phyloP scores from a whole-genome alignment of 805 yeast genomes.

The Lipomyces starkeyi region DNA sequence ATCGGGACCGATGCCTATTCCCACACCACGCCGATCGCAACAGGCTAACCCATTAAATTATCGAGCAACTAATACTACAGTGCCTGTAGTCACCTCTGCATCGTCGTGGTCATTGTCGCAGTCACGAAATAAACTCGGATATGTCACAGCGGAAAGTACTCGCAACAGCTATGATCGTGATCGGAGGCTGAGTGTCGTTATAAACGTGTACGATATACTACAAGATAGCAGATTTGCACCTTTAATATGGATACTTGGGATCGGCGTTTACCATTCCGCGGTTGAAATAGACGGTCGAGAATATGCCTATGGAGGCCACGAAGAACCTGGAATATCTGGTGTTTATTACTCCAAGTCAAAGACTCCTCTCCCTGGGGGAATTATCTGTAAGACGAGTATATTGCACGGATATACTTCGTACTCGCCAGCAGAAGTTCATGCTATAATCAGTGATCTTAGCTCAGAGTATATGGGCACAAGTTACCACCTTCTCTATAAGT shows the following conservation, averaged over 20 bases:
- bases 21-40: constrained; percentile 10
- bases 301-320: constrained; percentile 38
- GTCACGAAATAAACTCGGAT: constrained; percentile 12
- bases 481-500: constrained; percentile 35
- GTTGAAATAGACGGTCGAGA: constrained; percentile 38
- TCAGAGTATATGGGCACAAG: constrained; percentile 34
- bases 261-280: constrained; percentile 39
- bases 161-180: not conserved
- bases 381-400: constrained; percentile 28
- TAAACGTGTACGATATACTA: constrained; percentile 37
- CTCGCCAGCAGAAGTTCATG: constrained; percentile 35
- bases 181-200: constrained; percentile 22
- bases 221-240: constrained; percentile 35
- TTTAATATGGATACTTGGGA: constrained; percentile 34
- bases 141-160: constrained; percentile 8
- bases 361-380: constrained; percentile 31
- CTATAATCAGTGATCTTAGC: constrained; percentile 33
- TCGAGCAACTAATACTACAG: constrained; percentile 15
- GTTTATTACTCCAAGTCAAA: constrained; percentile 36
- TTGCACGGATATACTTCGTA: constrained; percentile 31
- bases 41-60: constrained; percentile 14
- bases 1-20: constrained; percentile 24
- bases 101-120: constrained; percentile 20
- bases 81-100: constrained; percentile 5
- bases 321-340: constrained; percentile 36